A percentile compares a stretch with the other conserved stretches of the same genome.
Evolutionary conservation across 805 yeast genomes (phyloP).

Genomic region (Phaffomyces antillensis): DNA sequence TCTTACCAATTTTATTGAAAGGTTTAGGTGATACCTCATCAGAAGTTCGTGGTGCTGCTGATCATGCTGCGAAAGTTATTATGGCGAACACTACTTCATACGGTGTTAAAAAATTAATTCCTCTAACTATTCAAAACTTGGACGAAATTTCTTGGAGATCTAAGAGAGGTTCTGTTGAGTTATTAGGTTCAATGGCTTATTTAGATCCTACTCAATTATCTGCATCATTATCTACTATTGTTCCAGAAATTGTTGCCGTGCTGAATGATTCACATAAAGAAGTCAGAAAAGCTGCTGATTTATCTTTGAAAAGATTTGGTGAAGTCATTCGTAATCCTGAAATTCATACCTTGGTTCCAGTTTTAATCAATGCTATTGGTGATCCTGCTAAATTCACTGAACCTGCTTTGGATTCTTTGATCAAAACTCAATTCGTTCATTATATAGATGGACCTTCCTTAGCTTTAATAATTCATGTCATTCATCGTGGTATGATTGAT

Average conservation of each 20-base stretch:
- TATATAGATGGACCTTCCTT: slow-evolving; percentile 97
- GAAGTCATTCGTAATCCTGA: slow-evolving; percentile 97
- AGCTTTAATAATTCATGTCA: slow-evolving; percentile 90
- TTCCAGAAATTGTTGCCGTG: slow-evolving; percentile 95
- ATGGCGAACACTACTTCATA: slow-evolving; percentile 89
- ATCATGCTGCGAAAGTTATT: slow-evolving; percentile 75
- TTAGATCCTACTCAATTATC: slow-evolving; percentile 92
- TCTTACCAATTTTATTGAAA: slow-evolving; percentile 72
- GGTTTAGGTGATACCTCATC: slow-evolving; percentile 78
- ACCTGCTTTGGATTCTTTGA: slow-evolving; percentile 74
- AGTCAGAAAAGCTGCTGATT: slow-evolving; percentile 92
- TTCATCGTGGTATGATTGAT: slow-evolving; percentile 92
- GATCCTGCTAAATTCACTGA: slow-evolving; percentile 92
- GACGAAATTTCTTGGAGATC: slow-evolving; percentile 94
- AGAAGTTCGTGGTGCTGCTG: slow-evolving; percentile 87
- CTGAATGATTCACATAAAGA: slow-evolving; percentile 94
- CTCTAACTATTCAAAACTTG: slow-evolving; percentile 77
- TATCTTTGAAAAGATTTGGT: slow-evolving; percentile 83
- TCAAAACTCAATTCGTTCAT: slow-evolving; percentile 91
- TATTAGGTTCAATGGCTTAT: slow-evolving; percentile 96
- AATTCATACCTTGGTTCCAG: slow-evolving; percentile 86
- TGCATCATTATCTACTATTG: slow-evolving; percentile 78
- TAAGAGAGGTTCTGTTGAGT: slow-evolving; percentile 92
- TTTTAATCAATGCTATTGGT: slow-evolving; percentile 84
- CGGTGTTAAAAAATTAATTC: slow-evolving; percentile 88